Percentiles rank a stretch among this genome's conserved stretches.
Conservation (phyloP, 139 green algal genomes). For the Asterochloris sp. region DNA sequence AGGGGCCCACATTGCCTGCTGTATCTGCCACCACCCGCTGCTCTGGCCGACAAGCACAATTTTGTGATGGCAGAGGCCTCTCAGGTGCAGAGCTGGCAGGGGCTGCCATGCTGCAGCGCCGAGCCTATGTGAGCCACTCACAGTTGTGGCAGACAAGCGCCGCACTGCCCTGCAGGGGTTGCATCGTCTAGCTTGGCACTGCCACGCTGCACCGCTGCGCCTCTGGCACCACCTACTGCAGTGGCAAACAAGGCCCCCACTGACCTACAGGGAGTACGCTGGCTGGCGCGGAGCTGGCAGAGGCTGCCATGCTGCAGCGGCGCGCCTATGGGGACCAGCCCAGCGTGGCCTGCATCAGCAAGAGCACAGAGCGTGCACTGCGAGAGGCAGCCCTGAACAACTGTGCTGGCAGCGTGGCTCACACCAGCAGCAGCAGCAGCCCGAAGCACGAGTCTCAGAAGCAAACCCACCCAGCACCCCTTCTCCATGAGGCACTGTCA, state of each 20-base stretch:
- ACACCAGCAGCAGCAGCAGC: too few relatives aligned
- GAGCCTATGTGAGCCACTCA: neutral
- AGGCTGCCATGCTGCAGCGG: slow-evolving; percentile 4
- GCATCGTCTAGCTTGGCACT: too few relatives aligned
- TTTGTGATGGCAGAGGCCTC: neutral
- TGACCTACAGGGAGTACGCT: neutral
- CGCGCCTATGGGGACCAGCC: slow-evolving; percentile 21
- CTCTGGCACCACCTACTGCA: neutral
- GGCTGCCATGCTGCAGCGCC: neutral
- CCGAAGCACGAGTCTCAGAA: too few relatives aligned
- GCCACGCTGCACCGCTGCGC: neutral
- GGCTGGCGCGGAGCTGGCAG: slow-evolving; percentile 2
- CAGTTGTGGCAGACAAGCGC: neutral
- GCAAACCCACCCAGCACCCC: too few relatives aligned
- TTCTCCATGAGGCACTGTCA: too few relatives aligned
- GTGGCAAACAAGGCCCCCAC: neutral
- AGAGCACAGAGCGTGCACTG: slow-evolving; percentile 21
- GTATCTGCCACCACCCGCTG: neutral
- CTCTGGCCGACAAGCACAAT: neutral
- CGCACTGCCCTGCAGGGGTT: neutral
- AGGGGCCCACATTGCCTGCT: too few relatives aligned
- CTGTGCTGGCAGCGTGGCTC: too few relatives aligned
- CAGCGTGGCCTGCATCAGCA: slow-evolving; percentile 15
- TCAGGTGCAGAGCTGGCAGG: too few relatives aligned
- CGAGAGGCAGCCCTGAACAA: neutral